Evolutionary conservation across 139 green algal species (phyloP), one percentile per base, ranked within the genome.

Genomic region (Limnomonas spitsbergensis): DNA sequence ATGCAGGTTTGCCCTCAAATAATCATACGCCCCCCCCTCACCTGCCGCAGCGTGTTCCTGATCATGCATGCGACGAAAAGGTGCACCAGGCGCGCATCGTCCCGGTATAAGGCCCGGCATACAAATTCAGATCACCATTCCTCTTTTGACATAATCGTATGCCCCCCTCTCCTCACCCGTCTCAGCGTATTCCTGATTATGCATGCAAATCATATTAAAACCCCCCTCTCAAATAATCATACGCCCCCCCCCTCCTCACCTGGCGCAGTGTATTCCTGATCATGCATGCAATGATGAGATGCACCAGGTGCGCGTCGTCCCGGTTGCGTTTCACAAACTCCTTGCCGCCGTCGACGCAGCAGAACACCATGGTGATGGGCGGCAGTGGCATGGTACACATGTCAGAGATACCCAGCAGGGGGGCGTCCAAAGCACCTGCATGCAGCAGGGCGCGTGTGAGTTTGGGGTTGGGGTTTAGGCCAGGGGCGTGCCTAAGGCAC

Each of bases 291-390:
- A 70, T 24, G 14, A 32, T 34, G n/a, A 24, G 29, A 20, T 70
- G 56, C 4, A 70, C 29, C 27, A 20, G 7, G 14, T 24, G 56
- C 29, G 56, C 56, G 4, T 70, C 56, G 7, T 32, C 14, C 29
- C 56, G 9, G 56, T 70, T 7, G 7, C 29, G 27, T 32, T 32
- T 32, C 4, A 20, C 56, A 36, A 38, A 70, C 14, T 24, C 56
- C 29, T 70, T 70, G 56, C 68, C 81, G 53, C 67, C 53, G 2
- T 87, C 82, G 20, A 81, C 75, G 4, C 70, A 78, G 38, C 24
- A 66, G 38, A 87, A 87, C 1, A 81, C 78, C 82, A 83, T 83
- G 68, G 78, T 81, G 69, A 87, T 77, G 40, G 74, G 39, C 4
- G 37, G 34, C 70, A 77, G 40, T 9, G 9, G 4, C 29, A 70